Evolutionary conservation across 1,284 basidiomycete genomes (phyloP), one percentile per base, ranked within the genome.

Genomic region (Fomes fomentarius): DNA sequence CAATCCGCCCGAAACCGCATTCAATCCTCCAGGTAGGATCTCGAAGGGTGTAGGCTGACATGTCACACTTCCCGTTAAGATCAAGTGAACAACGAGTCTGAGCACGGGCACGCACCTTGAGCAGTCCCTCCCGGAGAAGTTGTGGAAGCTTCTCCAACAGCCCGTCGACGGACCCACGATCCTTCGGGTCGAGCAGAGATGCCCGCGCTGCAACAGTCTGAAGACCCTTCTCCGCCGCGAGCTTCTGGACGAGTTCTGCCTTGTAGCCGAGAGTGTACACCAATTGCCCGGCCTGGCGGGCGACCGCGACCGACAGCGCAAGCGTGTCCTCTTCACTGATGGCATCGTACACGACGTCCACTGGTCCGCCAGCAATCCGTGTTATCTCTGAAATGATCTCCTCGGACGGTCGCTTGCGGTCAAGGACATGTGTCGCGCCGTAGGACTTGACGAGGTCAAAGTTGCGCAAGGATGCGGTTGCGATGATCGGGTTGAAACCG

Each of bases 401-500:
- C 15, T 34, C 39, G 12, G 44, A 19, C 4, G 54, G 35, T 2
- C 60, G 52, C 15, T 45, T 48, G 21, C 65, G 56, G 52, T 65
- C 63, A 63, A 63, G 22, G 17, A 64, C 50, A 33, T 67, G 63
- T 14, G 52, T 59, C 58, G 66, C 58, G 1, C 64, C 63, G 26
- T 60, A 62, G 0, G 62, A 54, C 50, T 66, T 70, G 70, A 58
- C 43, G 40, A 80, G 79, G 8, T 79, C 69, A 1, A 69, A 69
- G 58, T 83, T 75, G 51, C 72, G 72, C 9, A 63, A 56, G 11
- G 78, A 82, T 2, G 82, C 73, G 1, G 78, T 81, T 9, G 79
- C 69, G 44, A 84, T 77, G 56, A 83, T 79, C 2, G 74, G 76
- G 1, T 69, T 74, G 70, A 82, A 81, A 1, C 81, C 82, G 0